Base-by-base conservation (phyloP, 2,329 filamentous ascomycete species). In the Exophiala spinifera region DNA sequence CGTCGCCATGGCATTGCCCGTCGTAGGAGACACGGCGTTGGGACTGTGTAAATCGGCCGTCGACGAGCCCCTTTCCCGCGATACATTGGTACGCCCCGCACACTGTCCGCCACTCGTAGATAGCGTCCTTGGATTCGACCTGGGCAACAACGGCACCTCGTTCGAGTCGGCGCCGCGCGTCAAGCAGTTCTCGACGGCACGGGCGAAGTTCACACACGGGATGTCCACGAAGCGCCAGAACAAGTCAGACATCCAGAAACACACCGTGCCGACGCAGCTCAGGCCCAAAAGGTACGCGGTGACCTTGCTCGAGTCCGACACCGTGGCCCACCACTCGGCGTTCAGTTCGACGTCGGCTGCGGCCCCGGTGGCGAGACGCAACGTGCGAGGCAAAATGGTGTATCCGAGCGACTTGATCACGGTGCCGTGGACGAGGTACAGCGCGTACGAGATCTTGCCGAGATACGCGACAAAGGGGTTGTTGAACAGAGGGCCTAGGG, bases 201-300 rank as follows among this genome's bases (percentile, higher is more conserved):
- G 44, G 19, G 51, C 46, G 21, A 82, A 75, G 45, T 70, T 74
- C 8, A 81, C 72, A 64, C 75, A 72, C 1, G 76, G 76, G 3
- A 72, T 67, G 65, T 85, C 82, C 4, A 85, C 73, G 1, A 68
- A 69, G 21, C 81, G 73, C 79, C 80, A 84, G 62, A 84, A 84
- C 4, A 85, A 47, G 64, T 85, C 82, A 1, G 78, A 77, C 3
- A 75, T 69, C 76, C 80, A 84, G 6, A 84, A 71, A 1, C 78
- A 65, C 21, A 72, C 50, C 3, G 71, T 66, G 3, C 72, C 61
- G 52, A 71, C 72, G 39, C 73, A 66, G 20, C 61, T 46, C 67
- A 70, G 73, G 17, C 70, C 72, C 23, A 74, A 63, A 3, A 72
- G 47, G 42, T 53, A 45, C 25, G 52, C 52, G 2, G 48, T 4